Evolutionary conservation across 805 yeast genomes (phyloP).

Genomic region (Maudiozyma bulderi): DNA sequence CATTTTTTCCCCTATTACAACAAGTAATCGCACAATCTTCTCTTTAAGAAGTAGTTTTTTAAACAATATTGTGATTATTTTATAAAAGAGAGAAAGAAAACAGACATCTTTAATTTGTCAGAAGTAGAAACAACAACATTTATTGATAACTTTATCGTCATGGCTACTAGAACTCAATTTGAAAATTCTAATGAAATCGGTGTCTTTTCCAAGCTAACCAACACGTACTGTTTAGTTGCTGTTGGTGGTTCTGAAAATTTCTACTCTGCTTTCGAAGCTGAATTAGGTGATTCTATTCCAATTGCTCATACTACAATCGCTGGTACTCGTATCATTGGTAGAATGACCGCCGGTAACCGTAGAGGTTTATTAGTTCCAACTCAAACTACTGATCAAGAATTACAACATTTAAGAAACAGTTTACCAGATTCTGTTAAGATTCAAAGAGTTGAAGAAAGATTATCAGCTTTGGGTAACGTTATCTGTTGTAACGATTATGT

Average conservation of each 20-base stretch:
- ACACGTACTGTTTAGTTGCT: conserved; percentile 91
- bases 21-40: too few species aligned
- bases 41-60: too few species aligned
- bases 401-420: conserved; percentile 93
- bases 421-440: conserved; percentile 91
- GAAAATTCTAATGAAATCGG: conserved; percentile 88
- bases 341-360: conserved; percentile 98
- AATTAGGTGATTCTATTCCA: conserved; percentile 92
- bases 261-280: conserved; percentile 94
- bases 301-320: conserved; percentile 96
- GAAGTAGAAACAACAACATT: neutral
- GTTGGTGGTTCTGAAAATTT: conserved; percentile 89
- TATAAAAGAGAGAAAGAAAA: too few species aligned
- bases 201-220: conserved; percentile 89
- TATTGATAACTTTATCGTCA: conserved; percentile 12
- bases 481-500: conserved; percentile 98
- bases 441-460: conserved; percentile 95
- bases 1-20: too few species aligned
- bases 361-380: conserved; percentile 95
- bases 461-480: conserved; percentile 94
- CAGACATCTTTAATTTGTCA: neutral
- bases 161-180: conserved; percentile 70
- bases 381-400: conserved; percentile 96
- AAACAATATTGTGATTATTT: too few species aligned
- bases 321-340: conserved; percentile 94